These are phyloP conservation scores for Fusarium sacchari DNA, from an alignment of 2,329 filamentous ascomycete species.

Conservation along the genomic window DNA sequence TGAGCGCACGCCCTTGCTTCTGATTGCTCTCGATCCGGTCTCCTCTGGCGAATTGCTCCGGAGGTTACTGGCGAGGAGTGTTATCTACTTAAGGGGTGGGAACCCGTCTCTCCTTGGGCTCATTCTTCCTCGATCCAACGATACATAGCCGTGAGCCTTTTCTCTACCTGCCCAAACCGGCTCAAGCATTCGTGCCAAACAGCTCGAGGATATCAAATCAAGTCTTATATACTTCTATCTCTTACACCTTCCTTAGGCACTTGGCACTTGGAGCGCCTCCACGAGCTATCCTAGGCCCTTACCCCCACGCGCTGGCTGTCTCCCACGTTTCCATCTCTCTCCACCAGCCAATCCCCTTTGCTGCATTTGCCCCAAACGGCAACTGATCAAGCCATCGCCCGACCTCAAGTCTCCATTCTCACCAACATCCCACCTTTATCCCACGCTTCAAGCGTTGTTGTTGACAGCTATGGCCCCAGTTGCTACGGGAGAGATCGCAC, in stretches of 20 bases:
- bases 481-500: slow-evolving; percentile 56
- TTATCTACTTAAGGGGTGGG: slow-evolving; percentile 44
- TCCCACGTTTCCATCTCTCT: slow-evolving; percentile 40
- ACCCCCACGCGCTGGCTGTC: slow-evolving; percentile 42
- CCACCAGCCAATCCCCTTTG: slow-evolving; percentile 45
- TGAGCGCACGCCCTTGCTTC: slow-evolving; percentile 39
- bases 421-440: slow-evolving; percentile 64
- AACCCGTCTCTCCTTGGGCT: slow-evolving; percentile 32
- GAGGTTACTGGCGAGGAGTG: slow-evolving; percentile 29
- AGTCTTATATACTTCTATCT: slow-evolving; percentile 18
- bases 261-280: slow-evolving; percentile 38
- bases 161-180: slow-evolving; percentile 15
- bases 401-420: slow-evolving; percentile 40
- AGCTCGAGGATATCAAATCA: slow-evolving; percentile 21
- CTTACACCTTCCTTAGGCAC: slow-evolving; percentile 33
- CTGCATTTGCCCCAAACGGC: slow-evolving; percentile 44
- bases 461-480: slow-evolving; percentile 59
- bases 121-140: slow-evolving; percentile 17
- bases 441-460: slow-evolving; percentile 60
- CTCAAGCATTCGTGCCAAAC: slow-evolving; percentile 26
- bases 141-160: slow-evolving; percentile 25
- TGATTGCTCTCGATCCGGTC: slow-evolving; percentile 23
- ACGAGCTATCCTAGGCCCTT: slow-evolving; percentile 38
- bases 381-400: slow-evolving; percentile 46
- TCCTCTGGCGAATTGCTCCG: slow-evolving; percentile 28